A percentile compares a stretch with the other conserved stretches of the same genome.
Evolutionary conservation across 345 rosid genomes (phyloP).

Genomic region (Gossypium thurberi): DNA sequence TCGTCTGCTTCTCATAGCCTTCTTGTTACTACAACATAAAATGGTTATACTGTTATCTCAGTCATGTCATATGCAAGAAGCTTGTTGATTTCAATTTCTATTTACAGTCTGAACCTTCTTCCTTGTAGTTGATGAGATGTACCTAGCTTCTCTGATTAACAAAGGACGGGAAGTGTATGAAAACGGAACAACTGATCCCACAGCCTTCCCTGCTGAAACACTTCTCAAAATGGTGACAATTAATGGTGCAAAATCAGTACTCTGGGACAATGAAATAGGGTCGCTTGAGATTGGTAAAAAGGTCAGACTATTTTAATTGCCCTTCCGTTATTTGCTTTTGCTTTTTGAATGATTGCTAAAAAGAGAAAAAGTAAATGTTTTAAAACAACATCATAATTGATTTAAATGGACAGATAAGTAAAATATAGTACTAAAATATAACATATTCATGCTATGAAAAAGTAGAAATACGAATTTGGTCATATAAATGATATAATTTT

Average conservation of each 20-base stretch:
- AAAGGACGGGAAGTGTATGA: constrained; percentile 45
- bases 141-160: constrained; percentile 63
- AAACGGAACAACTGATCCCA: constrained; percentile 49
- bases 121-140: constrained; percentile 65
- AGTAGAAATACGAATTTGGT: not conserved
- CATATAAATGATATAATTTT: not conserved
- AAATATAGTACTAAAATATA: not conserved
- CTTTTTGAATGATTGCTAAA: not conserved
- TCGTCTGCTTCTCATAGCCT: not conserved
- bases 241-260: constrained; percentile 63
- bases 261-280: constrained; percentile 69
- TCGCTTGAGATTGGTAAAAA: constrained; percentile 62
- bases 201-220: constrained; percentile 61
- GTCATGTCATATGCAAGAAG: not conserved
- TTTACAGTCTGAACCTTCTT: not conserved
- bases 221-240: constrained; percentile 52
- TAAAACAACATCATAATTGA: not conserved
- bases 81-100: not conserved
- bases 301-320: constrained; percentile 26
- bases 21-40: not conserved
- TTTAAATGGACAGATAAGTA: not conserved
- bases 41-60: not conserved
- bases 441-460: not conserved
- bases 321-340: not conserved
- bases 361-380: not conserved